A percentile compares a stretch with the other conserved stretches of the same genome.
Evolutionary conservation across 352 stramenopile genomes (phyloP).

Genomic region (Phytophthora quininea): DNA sequence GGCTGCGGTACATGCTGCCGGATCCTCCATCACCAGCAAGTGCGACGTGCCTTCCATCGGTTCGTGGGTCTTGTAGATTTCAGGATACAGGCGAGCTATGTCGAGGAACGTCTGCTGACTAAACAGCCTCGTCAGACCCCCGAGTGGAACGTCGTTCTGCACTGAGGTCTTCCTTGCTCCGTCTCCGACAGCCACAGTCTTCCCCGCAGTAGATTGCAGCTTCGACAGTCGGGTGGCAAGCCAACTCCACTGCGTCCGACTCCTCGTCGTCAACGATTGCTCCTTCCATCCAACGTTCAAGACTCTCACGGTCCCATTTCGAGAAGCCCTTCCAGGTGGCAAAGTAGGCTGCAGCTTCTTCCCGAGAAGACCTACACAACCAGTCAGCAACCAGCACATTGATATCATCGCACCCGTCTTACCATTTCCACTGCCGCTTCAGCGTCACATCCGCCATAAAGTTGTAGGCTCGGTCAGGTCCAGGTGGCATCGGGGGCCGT

Average conservation of each 20-base stretch:
- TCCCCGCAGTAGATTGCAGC: conserved; percentile 37
- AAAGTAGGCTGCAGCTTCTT: conserved; percentile 36
- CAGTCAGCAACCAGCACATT: not conserved
- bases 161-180: conserved; percentile 24
- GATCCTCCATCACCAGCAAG: conserved; percentile 50
- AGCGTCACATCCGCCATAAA: conserved; percentile 36
- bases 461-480: conserved; percentile 5
- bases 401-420: not conserved
- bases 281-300: conserved; percentile 37
- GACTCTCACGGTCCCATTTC: conserved; percentile 43
- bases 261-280: conserved; percentile 35
- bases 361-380: conserved; percentile 27
- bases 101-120: conserved; percentile 19
- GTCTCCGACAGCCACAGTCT: conserved; percentile 32
- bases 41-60: conserved; percentile 37
- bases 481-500: conserved; percentile 21
- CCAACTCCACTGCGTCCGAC: conserved; percentile 18
- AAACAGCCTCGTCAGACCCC: conserved; percentile 39
- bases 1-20: conserved; percentile 33
- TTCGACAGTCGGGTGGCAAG: conserved; percentile 34
- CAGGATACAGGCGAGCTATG: conserved; percentile 27
- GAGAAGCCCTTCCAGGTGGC: conserved; percentile 41
- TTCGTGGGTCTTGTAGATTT: conserved; percentile 28
- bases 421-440: conserved; percentile 38
- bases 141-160: conserved; percentile 42